These are phyloP conservation scores for Carex sylvatica DNA, from an alignment of 202 grass and related monocot genomes.

Conservation along the genomic window DNA sequence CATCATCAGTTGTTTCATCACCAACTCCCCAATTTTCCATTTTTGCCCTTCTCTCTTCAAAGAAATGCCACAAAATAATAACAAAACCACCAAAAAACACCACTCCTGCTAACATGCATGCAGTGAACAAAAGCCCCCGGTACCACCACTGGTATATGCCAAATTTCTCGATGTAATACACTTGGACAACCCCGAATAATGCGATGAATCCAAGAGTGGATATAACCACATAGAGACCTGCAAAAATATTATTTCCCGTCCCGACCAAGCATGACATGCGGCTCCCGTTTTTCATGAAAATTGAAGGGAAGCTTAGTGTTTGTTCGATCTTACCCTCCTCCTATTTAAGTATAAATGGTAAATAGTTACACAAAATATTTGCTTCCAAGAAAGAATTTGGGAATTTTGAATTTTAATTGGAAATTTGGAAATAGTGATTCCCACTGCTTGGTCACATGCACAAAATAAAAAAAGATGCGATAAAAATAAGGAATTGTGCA, in stretches of 20 bases:
- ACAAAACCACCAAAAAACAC: conserved; percentile 59
- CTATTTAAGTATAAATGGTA: conserved; percentile 27
- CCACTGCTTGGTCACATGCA: background rate
- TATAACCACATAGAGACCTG: conserved; percentile 54
- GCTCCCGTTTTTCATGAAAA: conserved; percentile 57
- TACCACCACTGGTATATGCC: conserved; percentile 77
- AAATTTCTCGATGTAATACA: conserved; percentile 64
- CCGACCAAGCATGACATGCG: conserved; percentile 78
- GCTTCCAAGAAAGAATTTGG: background rate
- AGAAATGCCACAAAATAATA: conserved; percentile 66
- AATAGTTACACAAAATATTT: background rate
- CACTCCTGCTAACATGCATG: conserved; percentile 66
- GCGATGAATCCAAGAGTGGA: conserved; percentile 67
- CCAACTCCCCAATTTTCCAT: conserved; percentile 28
- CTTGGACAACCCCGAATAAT: conserved; percentile 50
- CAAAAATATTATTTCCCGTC: conserved; percentile 80
- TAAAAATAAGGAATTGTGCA: background rate
- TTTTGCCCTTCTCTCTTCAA: conserved; percentile 43
- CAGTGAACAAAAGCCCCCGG: conserved; percentile 58
- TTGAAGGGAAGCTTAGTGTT: conserved; percentile 34
- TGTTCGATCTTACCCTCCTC: conserved; percentile 61
- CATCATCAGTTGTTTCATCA: background rate
- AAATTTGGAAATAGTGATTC: background rate
- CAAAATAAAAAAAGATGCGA: background rate
- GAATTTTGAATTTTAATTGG: background rate